Percentiles rank a stretch among this genome's conserved stretches.
Conservation (phyloP, 75 land plant species). For the Larix kaempferi region DNA sequence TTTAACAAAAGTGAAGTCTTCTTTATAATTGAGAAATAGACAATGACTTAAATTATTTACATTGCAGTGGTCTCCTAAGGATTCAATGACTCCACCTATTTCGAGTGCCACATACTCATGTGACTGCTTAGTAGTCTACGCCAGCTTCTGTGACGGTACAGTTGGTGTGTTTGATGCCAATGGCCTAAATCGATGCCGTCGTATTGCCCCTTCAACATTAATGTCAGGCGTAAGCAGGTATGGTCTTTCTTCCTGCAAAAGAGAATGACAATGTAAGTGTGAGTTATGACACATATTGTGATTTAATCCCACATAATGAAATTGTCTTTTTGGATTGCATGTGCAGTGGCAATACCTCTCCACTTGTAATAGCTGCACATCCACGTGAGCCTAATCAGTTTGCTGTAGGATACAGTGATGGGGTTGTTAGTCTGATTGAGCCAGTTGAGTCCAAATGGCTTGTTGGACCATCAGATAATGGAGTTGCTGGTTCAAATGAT, state of each 20-base stretch:
- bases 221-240: slow-evolving; percentile 13
- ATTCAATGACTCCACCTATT: slow-evolving; percentile 43
- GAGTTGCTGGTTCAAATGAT: background rate
- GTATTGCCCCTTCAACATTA: slow-evolving; percentile 47
- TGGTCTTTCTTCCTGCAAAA: background rate
- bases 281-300: background rate
- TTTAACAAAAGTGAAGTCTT: no score
- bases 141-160: slow-evolving; percentile 62
- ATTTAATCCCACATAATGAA: background rate
- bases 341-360: slow-evolving; percentile 33
- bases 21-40: background rate
- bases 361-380: slow-evolving; percentile 60
- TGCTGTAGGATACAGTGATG: slow-evolving; percentile 50
- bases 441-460: slow-evolving; percentile 35
- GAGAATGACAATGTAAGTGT: no score
- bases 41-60: background rate
- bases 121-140: slow-evolving; percentile 50
- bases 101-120: slow-evolving; percentile 64
- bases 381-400: slow-evolving; percentile 35
- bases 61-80: slow-evolving; percentile 54
- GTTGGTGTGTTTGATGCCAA: slow-evolving; percentile 64
- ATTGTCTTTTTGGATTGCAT: background rate
- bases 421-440: slow-evolving; percentile 42
- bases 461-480: slow-evolving; percentile 19
- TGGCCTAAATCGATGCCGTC: slow-evolving; percentile 32